Evolutionary conservation across 345 rosid genomes (phyloP).

Genomic region (Zanthoxylum bungeanum): DNA sequence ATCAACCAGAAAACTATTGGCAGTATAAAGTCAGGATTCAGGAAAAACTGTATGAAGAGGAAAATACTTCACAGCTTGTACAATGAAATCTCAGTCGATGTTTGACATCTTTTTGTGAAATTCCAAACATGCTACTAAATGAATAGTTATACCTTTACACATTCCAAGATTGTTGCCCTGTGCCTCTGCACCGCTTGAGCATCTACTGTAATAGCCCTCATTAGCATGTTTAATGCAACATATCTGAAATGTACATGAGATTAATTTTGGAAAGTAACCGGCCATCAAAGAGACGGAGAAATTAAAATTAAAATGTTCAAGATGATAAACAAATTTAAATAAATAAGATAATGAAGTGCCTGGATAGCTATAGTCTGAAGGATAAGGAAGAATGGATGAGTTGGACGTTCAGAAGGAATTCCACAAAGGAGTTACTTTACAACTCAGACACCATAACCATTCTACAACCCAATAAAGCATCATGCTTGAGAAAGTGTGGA

Average conservation of each 20-base stretch:
- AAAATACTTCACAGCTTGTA: slow-evolving; percentile 10
- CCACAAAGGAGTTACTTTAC: not conserved
- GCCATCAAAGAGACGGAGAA: slow-evolving; percentile 9
- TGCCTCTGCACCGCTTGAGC: slow-evolving; percentile 98
- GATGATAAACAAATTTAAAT: not conserved
- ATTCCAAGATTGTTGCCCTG: slow-evolving; percentile 91
- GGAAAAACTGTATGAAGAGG: not conserved
- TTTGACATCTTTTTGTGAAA: not conserved
- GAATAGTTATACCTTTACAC: slow-evolving; percentile 79
- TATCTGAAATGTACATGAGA: slow-evolving; percentile 49
- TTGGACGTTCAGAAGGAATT: not conserved
- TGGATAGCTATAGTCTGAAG: not conserved
- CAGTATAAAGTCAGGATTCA: not conserved
- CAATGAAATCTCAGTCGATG: not conserved
- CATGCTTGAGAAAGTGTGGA: not conserved
- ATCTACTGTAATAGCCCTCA: slow-evolving; percentile 86
- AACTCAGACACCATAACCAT: slow-evolving; percentile 3
- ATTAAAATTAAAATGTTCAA: not conserved
- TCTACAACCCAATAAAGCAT: not conserved
- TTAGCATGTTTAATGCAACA: slow-evolving; percentile 97
- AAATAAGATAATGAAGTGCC: not conserved
- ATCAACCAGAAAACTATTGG: not conserved
- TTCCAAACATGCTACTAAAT: slow-evolving; percentile 19
- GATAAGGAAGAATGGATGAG: not conserved
- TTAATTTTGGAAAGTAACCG: slow-evolving; percentile 11